phyloP scores from a whole-genome alignment of 495 filamentous ascomycete genomes.

The Penicillium longicatenatum region DNA sequence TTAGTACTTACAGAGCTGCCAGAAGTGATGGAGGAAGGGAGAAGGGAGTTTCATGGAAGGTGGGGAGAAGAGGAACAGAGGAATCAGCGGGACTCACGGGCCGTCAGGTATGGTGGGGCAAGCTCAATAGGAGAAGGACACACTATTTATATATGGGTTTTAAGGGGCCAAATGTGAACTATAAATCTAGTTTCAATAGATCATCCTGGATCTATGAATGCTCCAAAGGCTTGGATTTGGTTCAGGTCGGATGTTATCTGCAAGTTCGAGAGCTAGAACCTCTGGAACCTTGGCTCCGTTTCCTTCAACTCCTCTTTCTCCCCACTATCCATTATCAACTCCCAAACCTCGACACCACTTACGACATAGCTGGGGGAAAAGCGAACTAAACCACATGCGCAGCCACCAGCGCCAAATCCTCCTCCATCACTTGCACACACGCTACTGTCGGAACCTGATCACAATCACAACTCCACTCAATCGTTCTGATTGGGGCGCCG shows the following conservation, averaged over 20 bases:
- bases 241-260: neutral
- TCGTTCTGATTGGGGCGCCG: slow-evolving; percentile 4
- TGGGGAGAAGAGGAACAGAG: slow-evolving; percentile 9
- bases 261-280: neutral
- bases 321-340: neutral
- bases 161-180: neutral
- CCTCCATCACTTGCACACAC: slow-evolving; percentile 22
- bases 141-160: slow-evolving; percentile 3
- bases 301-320: neutral
- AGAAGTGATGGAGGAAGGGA: neutral
- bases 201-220: neutral
- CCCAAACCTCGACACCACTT: neutral
- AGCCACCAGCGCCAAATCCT: slow-evolving; percentile 25
- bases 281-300: slow-evolving; percentile 1
- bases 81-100: slow-evolving; percentile 19
- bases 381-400: neutral
- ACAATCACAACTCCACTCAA: slow-evolving; percentile 25
- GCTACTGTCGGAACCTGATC: slow-evolving; percentile 24
- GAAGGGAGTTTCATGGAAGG: slow-evolving; percentile 6
- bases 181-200: neutral
- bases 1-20: neutral
- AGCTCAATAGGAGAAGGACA: slow-evolving; percentile 3
- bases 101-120: slow-evolving; percentile 14
- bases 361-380: neutral
- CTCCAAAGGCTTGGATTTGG: neutral